Evolutionary conservation across 129 eudicot species (phyloP).

Genomic region (Lonicera japonica): DNA sequence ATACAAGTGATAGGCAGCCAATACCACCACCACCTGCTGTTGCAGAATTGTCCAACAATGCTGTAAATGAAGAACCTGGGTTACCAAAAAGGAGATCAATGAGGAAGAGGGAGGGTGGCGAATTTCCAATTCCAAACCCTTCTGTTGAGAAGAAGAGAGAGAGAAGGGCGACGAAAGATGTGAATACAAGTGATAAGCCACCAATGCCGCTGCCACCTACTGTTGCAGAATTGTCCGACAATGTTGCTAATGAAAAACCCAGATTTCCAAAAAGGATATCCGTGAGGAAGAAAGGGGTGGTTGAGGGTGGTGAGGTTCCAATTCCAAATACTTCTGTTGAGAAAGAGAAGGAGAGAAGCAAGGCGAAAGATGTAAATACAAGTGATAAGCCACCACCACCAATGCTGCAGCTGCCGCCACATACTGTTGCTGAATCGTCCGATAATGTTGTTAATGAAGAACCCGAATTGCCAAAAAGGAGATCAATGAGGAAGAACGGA

Average conservation of each 20-base stretch:
- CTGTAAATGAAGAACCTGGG: neutral
- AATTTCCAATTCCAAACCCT: neutral
- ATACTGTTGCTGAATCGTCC: neutral
- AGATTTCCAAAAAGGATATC: neutral
- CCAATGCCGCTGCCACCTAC: conserved; percentile 15
- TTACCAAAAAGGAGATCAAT: neutral
- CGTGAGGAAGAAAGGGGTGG: neutral
- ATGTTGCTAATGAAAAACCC: neutral
- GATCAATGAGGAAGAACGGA: neutral
- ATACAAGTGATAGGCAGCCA: neutral
- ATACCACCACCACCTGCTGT: too few relatives aligned
- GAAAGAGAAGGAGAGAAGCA: neutral
- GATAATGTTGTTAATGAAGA: neutral
- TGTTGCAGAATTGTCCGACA: too few relatives aligned
- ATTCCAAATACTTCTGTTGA: neutral
- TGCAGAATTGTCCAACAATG: neutral
- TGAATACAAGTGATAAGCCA: neutral
- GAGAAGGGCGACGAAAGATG: conserved; percentile 14
- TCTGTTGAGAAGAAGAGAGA: conserved; percentile 22
- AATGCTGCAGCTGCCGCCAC: too few relatives aligned
- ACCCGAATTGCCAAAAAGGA: neutral
- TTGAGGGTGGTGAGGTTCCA: neutral
- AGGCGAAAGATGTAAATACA: neutral
- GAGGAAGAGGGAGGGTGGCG: neutral
- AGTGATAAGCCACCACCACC: conserved; percentile 1